Conservation (phyloP, 129 eudicot species). For the Scalesia atractyloides region DNA sequence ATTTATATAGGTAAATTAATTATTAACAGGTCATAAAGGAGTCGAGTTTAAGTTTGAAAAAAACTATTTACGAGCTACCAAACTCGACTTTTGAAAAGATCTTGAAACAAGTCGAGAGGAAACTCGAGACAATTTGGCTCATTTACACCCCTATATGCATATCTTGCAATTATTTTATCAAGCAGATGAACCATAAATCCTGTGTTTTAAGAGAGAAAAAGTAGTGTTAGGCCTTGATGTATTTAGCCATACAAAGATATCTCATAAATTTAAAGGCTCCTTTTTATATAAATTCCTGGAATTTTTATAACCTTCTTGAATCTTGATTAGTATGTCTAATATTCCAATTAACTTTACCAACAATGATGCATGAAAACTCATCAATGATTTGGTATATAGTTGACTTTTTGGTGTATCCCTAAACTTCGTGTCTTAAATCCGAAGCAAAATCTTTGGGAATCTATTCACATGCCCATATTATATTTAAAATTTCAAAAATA, state of each 20-base stretch:
- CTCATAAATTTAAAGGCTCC: background rate
- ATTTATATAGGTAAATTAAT: too few species aligned
- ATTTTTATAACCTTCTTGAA: background rate
- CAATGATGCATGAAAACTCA: constrained; percentile 5
- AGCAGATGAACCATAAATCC: constrained; percentile 72
- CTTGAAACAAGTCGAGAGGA: too few species aligned
- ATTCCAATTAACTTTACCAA: background rate
- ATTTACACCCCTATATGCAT: background rate
- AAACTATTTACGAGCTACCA: too few species aligned
- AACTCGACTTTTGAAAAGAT: too few species aligned
- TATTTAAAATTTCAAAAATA: background rate
- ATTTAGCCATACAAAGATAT: background rate
- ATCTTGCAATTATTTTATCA: constrained; percentile 77
- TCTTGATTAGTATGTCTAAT: background rate
- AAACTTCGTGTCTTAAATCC: background rate
- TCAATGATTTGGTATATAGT: background rate
- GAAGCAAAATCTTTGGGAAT: constrained; percentile 3
- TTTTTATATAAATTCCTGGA: background rate
- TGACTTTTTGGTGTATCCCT: background rate
- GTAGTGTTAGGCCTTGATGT: background rate
- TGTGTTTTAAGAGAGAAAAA: constrained; percentile 36
- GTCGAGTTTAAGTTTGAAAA: too few species aligned
- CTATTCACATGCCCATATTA: background rate
- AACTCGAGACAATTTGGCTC: too few species aligned
- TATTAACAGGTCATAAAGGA: too few species aligned